These are phyloP conservation scores for Vairimorpha ceranae DNA, from an alignment of 371 early-diverging fungal genomes.

Conservation along the genomic window DNA sequence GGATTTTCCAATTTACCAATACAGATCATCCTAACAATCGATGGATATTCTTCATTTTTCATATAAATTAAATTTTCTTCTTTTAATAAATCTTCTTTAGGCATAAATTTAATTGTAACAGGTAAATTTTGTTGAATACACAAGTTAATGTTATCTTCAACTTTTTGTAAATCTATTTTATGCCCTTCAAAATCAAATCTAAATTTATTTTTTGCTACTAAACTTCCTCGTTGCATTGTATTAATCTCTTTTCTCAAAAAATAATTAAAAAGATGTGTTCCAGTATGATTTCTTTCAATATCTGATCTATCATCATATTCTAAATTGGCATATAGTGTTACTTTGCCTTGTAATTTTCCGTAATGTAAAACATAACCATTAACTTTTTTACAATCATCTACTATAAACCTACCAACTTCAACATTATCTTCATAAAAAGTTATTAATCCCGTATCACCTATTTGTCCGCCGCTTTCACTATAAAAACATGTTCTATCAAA, in stretches of 20 bases:
- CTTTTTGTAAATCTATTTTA: constrained; percentile 69
- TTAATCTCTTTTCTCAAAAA: constrained; percentile 72
- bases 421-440: constrained; percentile 70
- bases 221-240: constrained; percentile 82
- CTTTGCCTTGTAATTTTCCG: constrained; percentile 73
- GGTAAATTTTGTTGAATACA: constrained; percentile 76
- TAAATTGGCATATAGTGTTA: constrained; percentile 71
- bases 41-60: constrained; percentile 74
- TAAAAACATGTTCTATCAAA: constrained; percentile 94
- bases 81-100: constrained; percentile 81
- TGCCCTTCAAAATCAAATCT: constrained; percentile 87
- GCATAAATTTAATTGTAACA: constrained; percentile 64
- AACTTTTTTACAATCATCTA: constrained; percentile 85
- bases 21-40: constrained; percentile 66
- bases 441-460: constrained; percentile 85
- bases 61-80: constrained; percentile 82
- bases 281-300: constrained; percentile 88
- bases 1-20: constrained; percentile 67
- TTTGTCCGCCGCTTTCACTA: constrained; percentile 95
- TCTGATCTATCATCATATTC: constrained; percentile 75
- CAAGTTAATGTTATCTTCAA: constrained; percentile 74
- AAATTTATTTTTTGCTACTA: constrained; percentile 87
- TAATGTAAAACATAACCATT: constrained; percentile 90
- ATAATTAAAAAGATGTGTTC: constrained; percentile 90
- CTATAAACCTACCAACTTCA: constrained; percentile 60